Percentiles rank a stretch among this genome's conserved stretches.
Evolutionary conservation across 1,139 yeast species (phyloP).

Genomic region (Lodderomyces elongisporus): DNA sequence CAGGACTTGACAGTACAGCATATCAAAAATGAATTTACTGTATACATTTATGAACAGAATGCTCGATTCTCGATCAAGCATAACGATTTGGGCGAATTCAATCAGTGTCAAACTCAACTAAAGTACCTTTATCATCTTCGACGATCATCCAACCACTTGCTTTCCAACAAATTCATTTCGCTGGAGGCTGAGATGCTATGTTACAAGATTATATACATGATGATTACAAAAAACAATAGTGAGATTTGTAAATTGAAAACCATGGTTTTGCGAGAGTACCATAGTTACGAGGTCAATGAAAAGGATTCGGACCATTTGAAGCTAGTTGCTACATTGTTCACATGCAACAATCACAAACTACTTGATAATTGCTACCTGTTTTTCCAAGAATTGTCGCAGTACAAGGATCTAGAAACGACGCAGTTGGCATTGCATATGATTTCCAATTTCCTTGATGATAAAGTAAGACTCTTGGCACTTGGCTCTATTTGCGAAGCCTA

Average conservation of each 20-base stretch:
- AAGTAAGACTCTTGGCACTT: conserved; percentile 60
- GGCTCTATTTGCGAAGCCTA: conserved; percentile 56
- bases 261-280: conserved; percentile 11
- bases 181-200: conserved; percentile 59
- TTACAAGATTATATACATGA: conserved; percentile 71
- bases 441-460: conserved; percentile 39
- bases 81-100: conserved; percentile 86
- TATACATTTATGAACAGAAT: conserved; percentile 77
- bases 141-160: conserved; percentile 8
- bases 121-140: conserved; percentile 50
- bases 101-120: conserved; percentile 87
- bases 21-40: conserved; percentile 72
- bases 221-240: conserved; percentile 66
- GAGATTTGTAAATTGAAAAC: conserved; percentile 40
- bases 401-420: conserved; percentile 15
- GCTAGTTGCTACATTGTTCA: conserved; percentile 22
- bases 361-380: conserved; percentile 51
- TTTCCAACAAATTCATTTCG: conserved; percentile 14
- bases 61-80: conserved; percentile 82
- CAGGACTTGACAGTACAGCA: conserved; percentile 94
- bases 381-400: conserved; percentile 36
- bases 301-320: conserved; percentile 17
- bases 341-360: conserved; percentile 19
- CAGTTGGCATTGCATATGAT: conserved; percentile 26
- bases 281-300: conserved; percentile 17